Evolutionary conservation across 495 filamentous ascomycete genomes (phyloP).

Genomic region (Neurospora sp.): DNA sequence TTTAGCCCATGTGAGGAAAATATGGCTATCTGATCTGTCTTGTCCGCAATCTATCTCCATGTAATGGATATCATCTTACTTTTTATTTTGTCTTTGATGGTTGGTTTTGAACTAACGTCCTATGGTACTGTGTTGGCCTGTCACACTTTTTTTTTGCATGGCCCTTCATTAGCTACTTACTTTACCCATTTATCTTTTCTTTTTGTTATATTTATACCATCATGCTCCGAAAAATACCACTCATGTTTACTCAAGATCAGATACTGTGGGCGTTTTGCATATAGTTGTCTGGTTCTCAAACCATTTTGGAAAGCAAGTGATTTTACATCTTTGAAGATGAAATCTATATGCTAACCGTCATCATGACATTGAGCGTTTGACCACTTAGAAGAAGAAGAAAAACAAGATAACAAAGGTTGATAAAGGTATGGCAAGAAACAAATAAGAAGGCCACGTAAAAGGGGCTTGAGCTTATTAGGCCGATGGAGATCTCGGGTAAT

Average conservation of each 20-base stretch:
- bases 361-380: background rate
- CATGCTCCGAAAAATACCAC: background rate
- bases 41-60: background rate
- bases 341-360: background rate
- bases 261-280: background rate
- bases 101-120: background rate
- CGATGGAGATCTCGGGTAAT: background rate
- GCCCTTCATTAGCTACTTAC: background rate
- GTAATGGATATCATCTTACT: background rate
- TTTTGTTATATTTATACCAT: background rate
- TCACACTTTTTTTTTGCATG: constrained; percentile 1
- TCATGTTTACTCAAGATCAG: background rate
- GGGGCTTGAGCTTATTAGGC: background rate
- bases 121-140: background rate
- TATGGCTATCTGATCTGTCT: background rate
- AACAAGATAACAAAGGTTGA: too few relatives aligned
- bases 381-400: too few relatives aligned
- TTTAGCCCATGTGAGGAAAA: background rate
- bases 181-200: constrained; percentile 1
- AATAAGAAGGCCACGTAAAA: background rate
- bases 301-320: background rate
- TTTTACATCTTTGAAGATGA: background rate
- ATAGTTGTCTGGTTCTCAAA: background rate
- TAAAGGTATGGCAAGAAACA: background rate
- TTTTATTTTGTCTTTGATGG: background rate